A percentile compares a stretch with the other conserved stretches of the same genome.
phyloP scores from a whole-genome alignment of 2,329 filamentous ascomycete genomes.

The Leptographium galeiforme region DNA sequence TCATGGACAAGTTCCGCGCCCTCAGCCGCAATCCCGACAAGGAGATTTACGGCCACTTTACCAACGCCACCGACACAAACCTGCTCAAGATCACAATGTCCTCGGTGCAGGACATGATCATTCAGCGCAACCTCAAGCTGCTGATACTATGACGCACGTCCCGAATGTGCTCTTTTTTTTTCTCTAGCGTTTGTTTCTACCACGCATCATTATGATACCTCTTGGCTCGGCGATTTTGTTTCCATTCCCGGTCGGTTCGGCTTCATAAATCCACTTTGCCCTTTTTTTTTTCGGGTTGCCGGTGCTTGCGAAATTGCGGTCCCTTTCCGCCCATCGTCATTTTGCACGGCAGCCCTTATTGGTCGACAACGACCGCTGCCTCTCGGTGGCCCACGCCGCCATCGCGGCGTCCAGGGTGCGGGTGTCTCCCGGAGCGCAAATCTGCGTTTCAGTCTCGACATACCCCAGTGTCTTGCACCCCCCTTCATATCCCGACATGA shows the following conservation, averaged over 20 bases:
- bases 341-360: no score
- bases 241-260: neutral
- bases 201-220: neutral
- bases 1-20: conserved; percentile 66
- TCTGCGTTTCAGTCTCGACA: no score
- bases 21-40: conserved; percentile 57
- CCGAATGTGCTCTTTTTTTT: neutral
- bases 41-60: conserved; percentile 50
- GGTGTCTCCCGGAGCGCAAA: no score
- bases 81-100: conserved; percentile 76
- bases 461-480: no score
- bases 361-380: no score
- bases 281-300: no score
- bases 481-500: no score
- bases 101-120: conserved; percentile 78
- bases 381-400: no score
- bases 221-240: neutral
- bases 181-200: neutral
- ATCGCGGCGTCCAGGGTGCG: no score
- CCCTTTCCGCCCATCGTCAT: no score
- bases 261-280: no score
- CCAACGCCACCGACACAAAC: conserved; percentile 54
- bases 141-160: conserved; percentile 48
- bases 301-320: no score
- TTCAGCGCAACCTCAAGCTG: conserved; percentile 70